phyloP scores from a whole-genome alignment of 306 rosid species.

The Vigna hirtella region DNA sequence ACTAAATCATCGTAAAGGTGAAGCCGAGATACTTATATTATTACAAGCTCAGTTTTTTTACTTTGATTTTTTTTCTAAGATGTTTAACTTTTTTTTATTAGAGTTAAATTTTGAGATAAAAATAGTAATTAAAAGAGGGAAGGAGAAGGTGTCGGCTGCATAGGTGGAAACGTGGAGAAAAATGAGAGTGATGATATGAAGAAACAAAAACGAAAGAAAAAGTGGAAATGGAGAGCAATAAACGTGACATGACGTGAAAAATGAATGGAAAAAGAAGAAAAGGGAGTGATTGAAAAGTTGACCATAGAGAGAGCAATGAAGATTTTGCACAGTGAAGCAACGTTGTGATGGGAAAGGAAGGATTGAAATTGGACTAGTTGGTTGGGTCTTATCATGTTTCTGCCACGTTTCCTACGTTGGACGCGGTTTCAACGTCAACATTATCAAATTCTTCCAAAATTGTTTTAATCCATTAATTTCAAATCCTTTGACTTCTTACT shows the following conservation, averaged over 20 bases:
- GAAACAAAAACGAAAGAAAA: background rate
- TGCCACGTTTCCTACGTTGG: conserved; percentile 13
- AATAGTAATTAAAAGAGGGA: too few relatives aligned
- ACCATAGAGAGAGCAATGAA: conserved; percentile 21
- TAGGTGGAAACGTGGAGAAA: background rate
- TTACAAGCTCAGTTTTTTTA: too few relatives aligned
- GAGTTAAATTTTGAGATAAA: too few relatives aligned
- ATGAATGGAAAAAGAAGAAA: conserved; percentile 10
- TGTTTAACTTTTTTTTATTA: too few relatives aligned
- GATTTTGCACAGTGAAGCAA: background rate
- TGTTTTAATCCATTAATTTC: background rate
- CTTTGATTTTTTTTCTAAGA: too few relatives aligned
- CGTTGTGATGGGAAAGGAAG: background rate
- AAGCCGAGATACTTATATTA: too few relatives aligned
- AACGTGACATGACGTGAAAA: background rate
- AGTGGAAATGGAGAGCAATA: background rate
- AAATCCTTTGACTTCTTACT: background rate
- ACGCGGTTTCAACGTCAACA: conserved; percentile 25
- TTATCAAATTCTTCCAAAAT: background rate
- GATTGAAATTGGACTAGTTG: conserved; percentile 23
- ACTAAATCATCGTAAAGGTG: too few relatives aligned
- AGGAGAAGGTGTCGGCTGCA: too few relatives aligned
- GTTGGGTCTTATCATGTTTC: conserved; percentile 23
- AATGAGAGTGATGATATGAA: too few relatives aligned
- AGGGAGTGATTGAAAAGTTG: conserved; percentile 34